These are phyloP conservation scores for Leccinum subgranulosum DNA, from an alignment of 768 basidiomycete species.

Conservation along the genomic window DNA sequence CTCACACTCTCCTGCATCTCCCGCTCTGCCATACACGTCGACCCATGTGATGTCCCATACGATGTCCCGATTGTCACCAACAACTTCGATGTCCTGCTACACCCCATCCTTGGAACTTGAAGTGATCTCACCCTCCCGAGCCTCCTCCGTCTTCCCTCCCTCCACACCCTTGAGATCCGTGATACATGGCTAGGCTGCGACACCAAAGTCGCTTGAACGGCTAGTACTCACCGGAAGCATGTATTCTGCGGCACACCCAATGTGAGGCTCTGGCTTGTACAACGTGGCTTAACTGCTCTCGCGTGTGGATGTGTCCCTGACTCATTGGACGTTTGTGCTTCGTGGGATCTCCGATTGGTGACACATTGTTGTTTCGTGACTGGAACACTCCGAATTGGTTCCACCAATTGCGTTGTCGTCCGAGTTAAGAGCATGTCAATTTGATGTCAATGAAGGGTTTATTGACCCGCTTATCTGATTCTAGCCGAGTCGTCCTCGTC, in stretches of 20 bases:
- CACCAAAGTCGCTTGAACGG: constrained; percentile 16
- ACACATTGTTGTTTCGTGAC: background rate
- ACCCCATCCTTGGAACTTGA: constrained; percentile 43
- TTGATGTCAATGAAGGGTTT: background rate
- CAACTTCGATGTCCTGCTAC: constrained; percentile 58
- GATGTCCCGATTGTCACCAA: constrained; percentile 59
- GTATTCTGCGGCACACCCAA: constrained; percentile 15
- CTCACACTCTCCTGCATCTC: constrained; percentile 62
- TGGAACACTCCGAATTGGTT: background rate
- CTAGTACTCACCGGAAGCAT: constrained; percentile 31
- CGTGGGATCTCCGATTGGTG: constrained; percentile 22
- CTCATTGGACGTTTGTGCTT: constrained; percentile 11
- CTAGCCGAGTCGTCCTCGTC: background rate
- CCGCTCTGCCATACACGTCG: constrained; percentile 64
- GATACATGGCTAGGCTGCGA: constrained; percentile 65
- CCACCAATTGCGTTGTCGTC: background rate
- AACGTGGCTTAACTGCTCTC: constrained; percentile 22
- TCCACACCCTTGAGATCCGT: constrained; percentile 59
- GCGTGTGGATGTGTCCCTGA: constrained; percentile 17
- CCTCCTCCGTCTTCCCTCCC: constrained; percentile 59
- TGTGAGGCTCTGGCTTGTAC: constrained; percentile 23
- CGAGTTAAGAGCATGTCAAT: background rate
- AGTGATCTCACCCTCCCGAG: constrained; percentile 60
- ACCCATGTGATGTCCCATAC: constrained; percentile 36
- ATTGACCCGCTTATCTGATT: background rate